Evolutionary conservation across 2,329 filamentous ascomycete species (phyloP).

Genomic region (Aspergillus fructus): DNA sequence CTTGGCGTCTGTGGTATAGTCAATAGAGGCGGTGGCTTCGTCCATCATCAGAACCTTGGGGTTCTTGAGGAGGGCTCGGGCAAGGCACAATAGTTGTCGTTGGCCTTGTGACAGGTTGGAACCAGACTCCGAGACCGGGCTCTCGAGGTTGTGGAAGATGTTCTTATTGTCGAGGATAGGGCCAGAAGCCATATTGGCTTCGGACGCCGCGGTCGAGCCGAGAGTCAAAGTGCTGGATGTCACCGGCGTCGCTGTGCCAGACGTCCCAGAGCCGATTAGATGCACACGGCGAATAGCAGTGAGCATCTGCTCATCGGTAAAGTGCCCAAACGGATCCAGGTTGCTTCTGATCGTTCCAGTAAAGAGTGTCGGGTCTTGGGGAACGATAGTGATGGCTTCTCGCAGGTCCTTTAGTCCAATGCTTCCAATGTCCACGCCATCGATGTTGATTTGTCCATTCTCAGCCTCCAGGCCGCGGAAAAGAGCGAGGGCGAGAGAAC

Average conservation of each 20-base stretch:
- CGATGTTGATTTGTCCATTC: constrained; percentile 82
- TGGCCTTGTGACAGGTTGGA: constrained; percentile 95
- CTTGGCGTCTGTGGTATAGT: constrained; percentile 92
- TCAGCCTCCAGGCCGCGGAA: constrained; percentile 94
- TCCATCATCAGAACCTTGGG: constrained; percentile 98
- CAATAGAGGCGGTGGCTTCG: constrained; percentile 95
- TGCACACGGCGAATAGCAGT: constrained; percentile 83
- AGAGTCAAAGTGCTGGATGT: constrained; percentile 28
- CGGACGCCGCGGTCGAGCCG: constrained; percentile 18
- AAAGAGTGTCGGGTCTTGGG: constrained; percentile 90
- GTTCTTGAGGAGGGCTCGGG: constrained; percentile 84
- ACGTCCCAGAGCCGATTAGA: constrained; percentile 59
- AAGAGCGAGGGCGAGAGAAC: constrained; percentile 85
- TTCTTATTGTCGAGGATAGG: constrained; percentile 76
- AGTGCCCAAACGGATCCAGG: constrained; percentile 85
- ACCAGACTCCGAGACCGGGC: constrained; percentile 82
- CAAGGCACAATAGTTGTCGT: constrained; percentile 89
- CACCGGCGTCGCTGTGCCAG: constrained; percentile 36
- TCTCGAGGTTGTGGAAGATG: constrained; percentile 83
- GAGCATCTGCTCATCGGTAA: constrained; percentile 89
- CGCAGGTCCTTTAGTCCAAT: constrained; percentile 94
- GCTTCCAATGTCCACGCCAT: constrained; percentile 81
- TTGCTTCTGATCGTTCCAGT: constrained; percentile 89
- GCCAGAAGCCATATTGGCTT: constrained; percentile 19
- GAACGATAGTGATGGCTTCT: constrained; percentile 93